Conservation (phyloP, 164 flowering plant species). For the Platanus orientalis region DNA sequence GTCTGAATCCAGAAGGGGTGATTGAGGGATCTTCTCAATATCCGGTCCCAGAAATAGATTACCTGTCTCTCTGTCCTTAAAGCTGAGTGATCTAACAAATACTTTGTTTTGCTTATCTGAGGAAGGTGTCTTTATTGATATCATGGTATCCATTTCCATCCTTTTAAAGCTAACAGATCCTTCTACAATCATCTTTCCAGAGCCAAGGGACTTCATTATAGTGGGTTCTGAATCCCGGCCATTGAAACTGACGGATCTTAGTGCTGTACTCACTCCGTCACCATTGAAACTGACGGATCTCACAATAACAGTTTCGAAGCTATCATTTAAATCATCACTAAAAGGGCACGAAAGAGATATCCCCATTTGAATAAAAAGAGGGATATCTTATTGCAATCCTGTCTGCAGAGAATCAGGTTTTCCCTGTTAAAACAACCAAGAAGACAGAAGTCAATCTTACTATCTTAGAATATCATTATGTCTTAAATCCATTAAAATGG, state of each 20-base stretch:
- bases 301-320: constrained; percentile 39
- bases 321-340: constrained; percentile 39
- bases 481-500: no score
- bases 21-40: constrained; percentile 9
- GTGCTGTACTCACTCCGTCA: constrained; percentile 33
- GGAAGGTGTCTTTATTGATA: constrained; percentile 29
- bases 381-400: constrained; percentile 7
- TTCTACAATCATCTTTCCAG: constrained; percentile 27
- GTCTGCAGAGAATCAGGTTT: background rate
- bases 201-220: constrained; percentile 31
- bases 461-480: no score
- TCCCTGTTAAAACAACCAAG: background rate
- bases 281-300: constrained; percentile 55
- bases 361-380: constrained; percentile 46
- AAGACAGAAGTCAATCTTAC: background rate
- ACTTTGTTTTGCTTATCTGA: constrained; percentile 18
- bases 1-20: constrained; percentile 23
- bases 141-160: constrained; percentile 35
- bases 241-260: constrained; percentile 54
- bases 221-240: constrained; percentile 37
- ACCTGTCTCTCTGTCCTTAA: constrained; percentile 14
- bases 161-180: constrained; percentile 51
- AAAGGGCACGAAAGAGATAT: constrained; percentile 52
- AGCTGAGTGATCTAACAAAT: constrained; percentile 6
- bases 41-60: constrained; percentile 13